phyloP scores from a whole-genome alignment of 2,329 filamentous ascomycete genomes.

The Aspergillus novoparasiticus region DNA sequence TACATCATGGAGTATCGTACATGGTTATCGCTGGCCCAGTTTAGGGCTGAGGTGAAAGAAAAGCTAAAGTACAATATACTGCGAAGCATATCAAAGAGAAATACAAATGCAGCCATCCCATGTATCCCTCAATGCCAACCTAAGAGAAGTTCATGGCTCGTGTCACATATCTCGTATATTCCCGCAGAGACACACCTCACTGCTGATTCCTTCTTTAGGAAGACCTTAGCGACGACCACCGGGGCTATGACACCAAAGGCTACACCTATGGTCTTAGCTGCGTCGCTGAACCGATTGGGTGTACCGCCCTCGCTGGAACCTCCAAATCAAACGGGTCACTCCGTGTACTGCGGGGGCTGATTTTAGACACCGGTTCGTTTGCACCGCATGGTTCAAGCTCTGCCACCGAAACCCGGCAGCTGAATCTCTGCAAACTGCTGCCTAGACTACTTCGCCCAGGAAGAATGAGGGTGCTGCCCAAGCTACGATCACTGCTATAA shows the following conservation, averaged over 20 bases:
- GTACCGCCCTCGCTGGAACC: conserved; percentile 35
- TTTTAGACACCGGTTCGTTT: conserved; percentile 6
- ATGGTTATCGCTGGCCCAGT: not conserved
- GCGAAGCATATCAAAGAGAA: not conserved
- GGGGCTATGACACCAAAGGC: not conserved
- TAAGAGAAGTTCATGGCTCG: conserved; percentile 6
- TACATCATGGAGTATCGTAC: conserved; percentile 4
- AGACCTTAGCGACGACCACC: not conserved
- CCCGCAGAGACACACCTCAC: not conserved
- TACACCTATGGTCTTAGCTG: conserved; percentile 10
- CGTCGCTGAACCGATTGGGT: conserved; percentile 13
- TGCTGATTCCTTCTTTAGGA: not conserved
- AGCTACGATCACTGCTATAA: conserved; percentile 22
- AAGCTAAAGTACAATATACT: conserved; percentile 2
- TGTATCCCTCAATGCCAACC: not conserved
- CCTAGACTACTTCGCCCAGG: conserved; percentile 28
- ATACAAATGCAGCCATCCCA: conserved; percentile 1
- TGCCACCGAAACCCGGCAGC: conserved; percentile 17
- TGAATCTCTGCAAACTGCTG: conserved; percentile 21
- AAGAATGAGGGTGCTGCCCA: conserved; percentile 33
- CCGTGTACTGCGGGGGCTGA: conserved; percentile 26
- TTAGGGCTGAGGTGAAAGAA: not conserved
- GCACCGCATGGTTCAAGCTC: conserved; percentile 7
- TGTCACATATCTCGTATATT: conserved; percentile 12
- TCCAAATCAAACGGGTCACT: conserved; percentile 43